Evolutionary conservation across 805 yeast genomes (phyloP).

Genomic region (Komagataella phaffii): DNA sequence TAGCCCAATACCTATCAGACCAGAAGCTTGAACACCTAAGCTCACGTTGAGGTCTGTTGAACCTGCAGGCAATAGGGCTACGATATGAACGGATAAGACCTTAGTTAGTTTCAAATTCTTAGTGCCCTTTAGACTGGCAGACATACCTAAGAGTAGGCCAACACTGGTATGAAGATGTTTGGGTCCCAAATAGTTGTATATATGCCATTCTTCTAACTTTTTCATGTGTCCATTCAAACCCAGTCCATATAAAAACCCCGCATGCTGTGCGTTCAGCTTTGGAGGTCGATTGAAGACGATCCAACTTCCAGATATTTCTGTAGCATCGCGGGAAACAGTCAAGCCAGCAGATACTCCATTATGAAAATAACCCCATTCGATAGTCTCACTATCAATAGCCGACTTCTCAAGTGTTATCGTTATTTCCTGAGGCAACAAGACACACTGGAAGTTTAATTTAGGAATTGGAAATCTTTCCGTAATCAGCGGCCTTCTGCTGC

Average conservation of each 20-base stretch:
- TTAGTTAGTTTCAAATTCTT: constrained; percentile 83
- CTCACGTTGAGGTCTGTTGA: constrained; percentile 83
- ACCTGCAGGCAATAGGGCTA: constrained; percentile 81
- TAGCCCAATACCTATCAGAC: constrained; percentile 80
- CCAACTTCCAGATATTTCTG: constrained; percentile 81
- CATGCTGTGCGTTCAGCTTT: constrained; percentile 66
- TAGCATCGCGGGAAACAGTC: constrained; percentile 52
- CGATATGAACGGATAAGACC: constrained; percentile 85
- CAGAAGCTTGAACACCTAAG: constrained; percentile 78
- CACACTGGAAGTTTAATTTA: constrained; percentile 52
- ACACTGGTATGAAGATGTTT: constrained; percentile 76
- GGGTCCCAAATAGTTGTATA: constrained; percentile 84
- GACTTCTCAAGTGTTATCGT: constrained; percentile 49
- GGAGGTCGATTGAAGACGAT: constrained; percentile 75
- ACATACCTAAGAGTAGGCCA: constrained; percentile 82
- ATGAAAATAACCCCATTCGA: constrained; percentile 83
- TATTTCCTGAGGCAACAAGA: constrained; percentile 49
- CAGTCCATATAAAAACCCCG: constrained; percentile 85
- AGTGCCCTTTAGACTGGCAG: constrained; percentile 74
- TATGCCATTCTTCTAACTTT: constrained; percentile 88
- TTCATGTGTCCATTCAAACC: constrained; percentile 86
- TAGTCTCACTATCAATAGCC: constrained; percentile 29
- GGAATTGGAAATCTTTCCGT: constrained; percentile 82
- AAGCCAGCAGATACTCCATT: constrained; percentile 86
- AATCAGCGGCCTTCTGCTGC: constrained; percentile 60